Conservation (phyloP, 2,329 filamentous ascomycete genomes). For the Rugonectria rugulosa region DNA sequence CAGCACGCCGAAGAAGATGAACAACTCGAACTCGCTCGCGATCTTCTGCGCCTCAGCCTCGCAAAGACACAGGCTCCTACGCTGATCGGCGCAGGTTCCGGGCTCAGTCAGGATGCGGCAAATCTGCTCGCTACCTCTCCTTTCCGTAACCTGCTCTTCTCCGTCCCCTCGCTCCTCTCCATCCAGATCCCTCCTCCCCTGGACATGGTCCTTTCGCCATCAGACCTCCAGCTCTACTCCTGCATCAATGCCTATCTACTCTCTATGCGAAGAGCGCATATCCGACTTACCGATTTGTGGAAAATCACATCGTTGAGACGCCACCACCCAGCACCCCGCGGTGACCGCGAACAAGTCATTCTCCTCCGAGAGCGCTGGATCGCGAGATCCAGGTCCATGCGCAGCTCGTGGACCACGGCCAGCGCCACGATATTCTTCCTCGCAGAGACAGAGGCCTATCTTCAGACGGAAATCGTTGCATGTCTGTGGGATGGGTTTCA, state of each 20-base stretch:
- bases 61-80: slow-evolving; percentile 56
- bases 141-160: slow-evolving; percentile 85
- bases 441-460: slow-evolving; percentile 84
- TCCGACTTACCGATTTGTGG: slow-evolving; percentile 86
- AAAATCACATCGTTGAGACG: slow-evolving; percentile 80
- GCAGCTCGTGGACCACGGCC: slow-evolving; percentile 88
- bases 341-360: slow-evolving; percentile 66
- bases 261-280: slow-evolving; percentile 83
- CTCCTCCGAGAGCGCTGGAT: slow-evolving; percentile 71
- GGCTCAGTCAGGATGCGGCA: slow-evolving; percentile 42
- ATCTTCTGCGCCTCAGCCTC: slow-evolving; percentile 73
- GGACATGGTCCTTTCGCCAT: slow-evolving; percentile 82
- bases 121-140: slow-evolving; percentile 57
- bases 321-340: slow-evolving; percentile 74
- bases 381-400: slow-evolving; percentile 70
- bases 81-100: slow-evolving; percentile 47
- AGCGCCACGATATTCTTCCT: slow-evolving; percentile 89
- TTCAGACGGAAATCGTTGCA: slow-evolving; percentile 88
- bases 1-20: slow-evolving; percentile 80
- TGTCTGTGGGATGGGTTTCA: slow-evolving; percentile 83
- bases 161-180: slow-evolving; percentile 72
- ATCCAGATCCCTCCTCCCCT: slow-evolving; percentile 80
- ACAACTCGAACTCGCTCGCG: slow-evolving; percentile 81
- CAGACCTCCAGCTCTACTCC: slow-evolving; percentile 82
- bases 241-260: slow-evolving; percentile 88